Base-by-base conservation (phyloP, 1,284 basidiomycete genomes). In the Phylloboletellus chloephorus region DNA sequence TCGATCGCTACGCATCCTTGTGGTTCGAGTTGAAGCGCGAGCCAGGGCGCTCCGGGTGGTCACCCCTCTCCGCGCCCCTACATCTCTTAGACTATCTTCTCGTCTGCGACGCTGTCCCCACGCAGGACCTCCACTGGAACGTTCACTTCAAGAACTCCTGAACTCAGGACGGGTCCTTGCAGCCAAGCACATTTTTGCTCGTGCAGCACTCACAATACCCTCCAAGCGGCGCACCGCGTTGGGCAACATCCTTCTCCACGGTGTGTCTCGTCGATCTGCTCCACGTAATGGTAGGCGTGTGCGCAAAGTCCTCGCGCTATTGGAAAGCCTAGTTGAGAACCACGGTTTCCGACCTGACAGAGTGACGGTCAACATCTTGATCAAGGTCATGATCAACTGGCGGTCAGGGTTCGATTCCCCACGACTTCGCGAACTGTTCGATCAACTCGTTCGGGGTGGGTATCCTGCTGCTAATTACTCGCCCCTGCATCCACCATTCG, bases 331-430 rank as follows among this genome's bases (percentile, higher is more conserved):
- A 22, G 52, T 64, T 19, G 38, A 60, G 20, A 48, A 63, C 30
- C 63, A 67, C 31, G 66, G 56, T 4, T 80, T 82, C 53, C 56
- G 55, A 9, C 72, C 76, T 7, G 82, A 87, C 52, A 69, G 77
- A 12, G 67, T 82, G 25, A 84, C 84, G 6, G 57, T 73, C 41
- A 86, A 87, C 49, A 73, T 83, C 36, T 32, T 84, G 20, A 44
- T 83, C 45, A 80, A 78, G 53, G 68, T 66, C 3, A 57, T 79
- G 38, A 56, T 84, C 35, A 57, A 58, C n/a, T 78, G 74, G 73
- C 60, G 56, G 19, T 48, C 50, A 1, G 61, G 63, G 9, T 57
- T 79, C 22, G 64, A 72, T 44, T 52, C 59, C 4, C 29, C 44
- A n/a, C 65, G 64, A 37, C 57, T 81, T 32, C 69, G 74, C 24